Conservation (phyloP, 164 flowering plant genomes). For the Saururus chinensis region DNA sequence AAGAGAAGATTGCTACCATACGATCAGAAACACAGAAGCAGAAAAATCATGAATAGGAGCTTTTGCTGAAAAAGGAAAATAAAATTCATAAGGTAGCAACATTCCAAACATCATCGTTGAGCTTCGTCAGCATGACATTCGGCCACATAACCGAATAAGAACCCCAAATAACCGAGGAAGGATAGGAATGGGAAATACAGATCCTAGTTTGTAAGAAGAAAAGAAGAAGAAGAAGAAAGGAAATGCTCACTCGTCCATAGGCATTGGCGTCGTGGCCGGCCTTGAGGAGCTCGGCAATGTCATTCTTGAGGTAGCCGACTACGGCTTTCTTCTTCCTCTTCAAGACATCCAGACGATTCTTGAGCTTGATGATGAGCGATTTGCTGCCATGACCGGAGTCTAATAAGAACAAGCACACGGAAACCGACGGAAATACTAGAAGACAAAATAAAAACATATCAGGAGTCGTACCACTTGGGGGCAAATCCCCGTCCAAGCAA, state of each 20-base stretch:
- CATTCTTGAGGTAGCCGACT: slow-evolving; percentile 68
- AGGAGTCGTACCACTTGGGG: slow-evolving; percentile 48
- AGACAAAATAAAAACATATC: slow-evolving; percentile 1
- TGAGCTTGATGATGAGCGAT: slow-evolving; percentile 50
- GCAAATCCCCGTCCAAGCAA: slow-evolving; percentile 60
- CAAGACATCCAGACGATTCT: slow-evolving; percentile 53
- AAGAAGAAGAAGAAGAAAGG: neutral
- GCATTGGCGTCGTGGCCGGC: slow-evolving; percentile 80
- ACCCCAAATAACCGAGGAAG: neutral
- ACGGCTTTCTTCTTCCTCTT: slow-evolving; percentile 66
- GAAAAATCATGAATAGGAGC: no score
- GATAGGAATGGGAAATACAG: neutral
- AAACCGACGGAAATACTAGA: neutral
- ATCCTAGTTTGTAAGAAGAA: neutral
- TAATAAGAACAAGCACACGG: neutral
- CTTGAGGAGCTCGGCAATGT: slow-evolving; percentile 74
- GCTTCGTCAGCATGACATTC: no score
- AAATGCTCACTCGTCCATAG: slow-evolving; percentile 53
- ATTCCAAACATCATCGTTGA: no score
- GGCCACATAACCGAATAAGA: no score
- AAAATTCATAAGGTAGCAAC: no score
- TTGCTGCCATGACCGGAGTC: slow-evolving; percentile 40
- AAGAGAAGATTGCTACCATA: neutral
- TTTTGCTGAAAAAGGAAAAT: no score
- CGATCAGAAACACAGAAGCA: no score